Conservation (phyloP, 345 rosid species). For the Eutrema yunnanense region DNA sequence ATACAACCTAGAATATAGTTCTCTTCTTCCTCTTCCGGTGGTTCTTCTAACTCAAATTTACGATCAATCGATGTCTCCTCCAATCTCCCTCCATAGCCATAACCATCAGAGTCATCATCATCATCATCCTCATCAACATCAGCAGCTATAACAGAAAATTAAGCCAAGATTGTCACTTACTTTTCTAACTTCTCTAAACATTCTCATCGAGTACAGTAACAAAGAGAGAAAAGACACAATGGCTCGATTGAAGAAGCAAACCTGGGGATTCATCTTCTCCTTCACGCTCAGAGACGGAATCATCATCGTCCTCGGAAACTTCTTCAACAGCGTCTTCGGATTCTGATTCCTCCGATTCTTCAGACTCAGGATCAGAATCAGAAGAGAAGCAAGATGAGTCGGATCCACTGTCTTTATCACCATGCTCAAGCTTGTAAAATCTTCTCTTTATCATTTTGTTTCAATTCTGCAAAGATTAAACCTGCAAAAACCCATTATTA, state of each 20-base stretch:
- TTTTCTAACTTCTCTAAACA: neutral
- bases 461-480: neutral
- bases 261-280: conserved; percentile 49
- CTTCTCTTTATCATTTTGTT: conserved; percentile 74
- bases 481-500: neutral
- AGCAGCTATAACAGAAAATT: neutral
- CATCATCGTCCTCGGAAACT: conserved; percentile 41
- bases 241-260: conserved; percentile 23
- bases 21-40: conserved; percentile 22
- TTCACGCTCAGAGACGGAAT: conserved; percentile 28
- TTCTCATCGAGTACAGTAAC: neutral
- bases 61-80: conserved; percentile 12
- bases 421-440: conserved; percentile 70
- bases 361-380: conserved; percentile 57
- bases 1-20: conserved; percentile 55
- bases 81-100: conserved; percentile 17
- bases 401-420: conserved; percentile 51
- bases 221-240: neutral
- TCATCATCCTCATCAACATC: conserved; percentile 26
- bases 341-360: conserved; percentile 30
- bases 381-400: conserved; percentile 68
- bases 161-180: neutral
- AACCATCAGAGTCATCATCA: conserved; percentile 41
- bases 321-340: conserved; percentile 29
- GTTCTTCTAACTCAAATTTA: conserved; percentile 11